phyloP scores from a whole-genome alignment of 2,329 filamentous ascomycete genomes.

The Raffaelea deltoideospora region DNA sequence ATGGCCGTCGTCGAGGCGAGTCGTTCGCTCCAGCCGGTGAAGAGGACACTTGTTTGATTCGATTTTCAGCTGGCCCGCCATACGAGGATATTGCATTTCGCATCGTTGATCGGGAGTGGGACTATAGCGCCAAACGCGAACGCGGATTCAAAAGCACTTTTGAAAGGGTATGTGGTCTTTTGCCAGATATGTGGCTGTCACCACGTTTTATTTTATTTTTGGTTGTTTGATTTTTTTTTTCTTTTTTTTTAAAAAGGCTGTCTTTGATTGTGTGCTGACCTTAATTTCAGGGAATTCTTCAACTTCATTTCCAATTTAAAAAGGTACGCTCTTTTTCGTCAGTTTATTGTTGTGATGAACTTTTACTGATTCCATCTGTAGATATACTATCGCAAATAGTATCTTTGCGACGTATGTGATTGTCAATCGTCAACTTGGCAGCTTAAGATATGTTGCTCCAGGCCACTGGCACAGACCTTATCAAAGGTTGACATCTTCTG shows the following conservation, averaged over 20 bases:
- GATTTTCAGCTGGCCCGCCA: slow-evolving; percentile 86
- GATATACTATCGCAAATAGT: slow-evolving; percentile 25
- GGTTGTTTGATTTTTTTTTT: slow-evolving; percentile 8
- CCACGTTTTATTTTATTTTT: slow-evolving; percentile 1
- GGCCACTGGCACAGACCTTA: too few relatives aligned
- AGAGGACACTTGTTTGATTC: slow-evolving; percentile 91
- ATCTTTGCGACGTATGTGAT: too few relatives aligned
- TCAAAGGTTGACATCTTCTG: too few relatives aligned
- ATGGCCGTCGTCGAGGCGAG: slow-evolving; percentile 76
- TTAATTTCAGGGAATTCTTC: slow-evolving; percentile 66
- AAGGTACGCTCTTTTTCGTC: slow-evolving; percentile 41
- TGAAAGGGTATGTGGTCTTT: slow-evolving; percentile 71
- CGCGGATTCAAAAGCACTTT: slow-evolving; percentile 93
- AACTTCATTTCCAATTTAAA: slow-evolving; percentile 97
- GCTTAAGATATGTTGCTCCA: too few relatives aligned
- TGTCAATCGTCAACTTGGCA: too few relatives aligned
- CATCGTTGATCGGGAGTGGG: slow-evolving; percentile 97
- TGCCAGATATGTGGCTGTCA: too few relatives aligned
- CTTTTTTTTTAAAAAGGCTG: slow-evolving; percentile 1
- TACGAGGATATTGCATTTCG: slow-evolving; percentile 96
- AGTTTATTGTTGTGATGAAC: neutral
- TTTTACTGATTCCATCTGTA: slow-evolving; percentile 7
- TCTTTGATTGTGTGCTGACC: too few relatives aligned
- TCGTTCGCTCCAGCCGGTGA: slow-evolving; percentile 88
- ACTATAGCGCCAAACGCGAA: slow-evolving; percentile 91